Evolutionary conservation across 1,139 yeast species (phyloP), one percentile per base, ranked within the genome.

Genomic region (Lodderomyces oxycetoniae): DNA sequence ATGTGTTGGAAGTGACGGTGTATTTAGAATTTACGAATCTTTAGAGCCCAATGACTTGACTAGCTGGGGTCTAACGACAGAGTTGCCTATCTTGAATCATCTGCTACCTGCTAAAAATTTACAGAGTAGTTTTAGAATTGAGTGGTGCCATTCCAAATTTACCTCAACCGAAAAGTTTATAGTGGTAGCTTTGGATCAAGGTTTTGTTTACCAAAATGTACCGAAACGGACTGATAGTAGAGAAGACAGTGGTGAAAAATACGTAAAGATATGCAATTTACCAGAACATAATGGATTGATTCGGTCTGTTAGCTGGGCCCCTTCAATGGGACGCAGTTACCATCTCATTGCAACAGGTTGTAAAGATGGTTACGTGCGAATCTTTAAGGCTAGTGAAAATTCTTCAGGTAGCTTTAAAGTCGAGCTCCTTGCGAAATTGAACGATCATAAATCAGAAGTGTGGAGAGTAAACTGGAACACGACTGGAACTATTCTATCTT

Each of bases 391-490:
- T 3, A 68, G 32, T 66, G 84, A 57, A 54, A 51, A 45, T 38
- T 38, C 48, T 34, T 48, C 45, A 36, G 61, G 61, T 3, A 69
- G 58, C 21, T 50, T 68, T 38, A 53, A 54, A 39, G 53, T 64
- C 19, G 71, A 63, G 29, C 53, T 59, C 3, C 47, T 63, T 40
- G 73, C 71, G 6, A 54, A 61, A 38, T 49, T 68, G 35, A 78
- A 73, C 44, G 95, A 86, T 50, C 96, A 87, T 53, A 74, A 77
- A 42, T 83, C 83, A 43, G 97, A 91, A 58, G 96, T 91, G 2
- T 91, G 98, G 98, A 73, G 89, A 32, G 97, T 91, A 5, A 75
- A 85, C 25, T 91, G 97, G 97, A 91, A 91, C 52, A 59, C 82
- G 34, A 87, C 97, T 0, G 98, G 96, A 3, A 87, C 98, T 0